A percentile compares a stretch with the other conserved stretches of the same genome.
These are phyloP conservation scores for Epichloe hybrida DNA, from an alignment of 2,329 filamentous ascomycete genomes.

Conservation along the genomic window DNA sequence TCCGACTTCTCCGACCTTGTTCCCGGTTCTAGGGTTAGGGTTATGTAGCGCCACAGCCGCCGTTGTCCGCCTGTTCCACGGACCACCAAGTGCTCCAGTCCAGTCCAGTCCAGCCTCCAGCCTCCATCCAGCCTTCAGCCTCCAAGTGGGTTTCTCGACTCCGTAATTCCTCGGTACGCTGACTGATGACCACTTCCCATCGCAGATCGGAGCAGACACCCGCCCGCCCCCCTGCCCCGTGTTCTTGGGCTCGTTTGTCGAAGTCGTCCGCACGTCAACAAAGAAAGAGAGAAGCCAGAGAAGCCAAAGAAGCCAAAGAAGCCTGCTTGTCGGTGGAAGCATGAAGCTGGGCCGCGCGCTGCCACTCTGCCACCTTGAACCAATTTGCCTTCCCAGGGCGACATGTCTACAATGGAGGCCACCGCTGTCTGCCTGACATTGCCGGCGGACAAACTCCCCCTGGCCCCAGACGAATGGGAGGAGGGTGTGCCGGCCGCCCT, in stretches of 20 bases:
- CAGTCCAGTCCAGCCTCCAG: too few species aligned
- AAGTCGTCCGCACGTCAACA: neutral
- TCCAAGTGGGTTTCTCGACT: too few species aligned
- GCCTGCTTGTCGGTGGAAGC: neutral
- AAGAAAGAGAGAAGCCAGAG: too few species aligned
- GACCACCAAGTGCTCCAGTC: too few species aligned
- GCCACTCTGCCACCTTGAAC: neutral
- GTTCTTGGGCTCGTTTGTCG: neutral
- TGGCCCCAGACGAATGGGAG: neutral
- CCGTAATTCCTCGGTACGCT: neutral
- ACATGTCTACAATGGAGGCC: neutral
- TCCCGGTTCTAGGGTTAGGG: too few species aligned
- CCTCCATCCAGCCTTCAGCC: too few species aligned
- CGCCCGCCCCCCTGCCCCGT: too few species aligned
- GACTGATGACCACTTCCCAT: neutral
- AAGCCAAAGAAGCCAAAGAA: too few species aligned
- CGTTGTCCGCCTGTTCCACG: too few species aligned
- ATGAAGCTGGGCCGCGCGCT: neutral
- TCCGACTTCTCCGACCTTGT: too few species aligned
- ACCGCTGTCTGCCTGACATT: neutral
- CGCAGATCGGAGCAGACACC: too few species aligned
- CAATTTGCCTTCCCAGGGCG: neutral
- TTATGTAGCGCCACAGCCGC: too few species aligned
- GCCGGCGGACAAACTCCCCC: neutral
- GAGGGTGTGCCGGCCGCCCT: conserved; percentile 3